Evolutionary conservation across 179 eudicot genomes (phyloP).

Genomic region (Patellifolia procumbens): DNA sequence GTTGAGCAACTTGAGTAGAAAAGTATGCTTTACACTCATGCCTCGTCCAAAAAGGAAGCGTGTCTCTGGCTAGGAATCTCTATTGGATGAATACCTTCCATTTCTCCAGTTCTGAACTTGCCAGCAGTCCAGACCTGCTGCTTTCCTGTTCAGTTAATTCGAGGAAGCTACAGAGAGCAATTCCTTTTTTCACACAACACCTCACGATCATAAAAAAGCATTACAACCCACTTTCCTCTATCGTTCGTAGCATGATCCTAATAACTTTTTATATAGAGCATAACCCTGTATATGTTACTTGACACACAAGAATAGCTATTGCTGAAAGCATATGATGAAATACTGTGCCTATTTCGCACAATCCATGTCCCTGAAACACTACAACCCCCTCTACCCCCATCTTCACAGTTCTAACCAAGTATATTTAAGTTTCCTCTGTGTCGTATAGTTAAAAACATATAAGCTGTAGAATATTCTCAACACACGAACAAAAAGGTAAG

Average conservation of each 20-base stretch:
- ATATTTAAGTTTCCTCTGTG: neutral
- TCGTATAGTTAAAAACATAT: neutral
- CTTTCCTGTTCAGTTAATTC: neutral
- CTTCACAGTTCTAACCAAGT: neutral
- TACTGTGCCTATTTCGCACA: neutral
- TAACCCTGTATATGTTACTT: neutral
- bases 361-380: neutral
- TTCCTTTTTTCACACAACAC: constrained; percentile 1
- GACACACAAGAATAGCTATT: neutral
- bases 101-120: neutral
- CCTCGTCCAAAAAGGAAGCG: neutral
- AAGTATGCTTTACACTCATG: constrained; percentile 7
- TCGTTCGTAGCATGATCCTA: neutral
- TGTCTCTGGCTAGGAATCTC: neutral
- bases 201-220: neutral
- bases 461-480: neutral
- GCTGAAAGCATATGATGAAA: neutral
- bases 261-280: neutral
- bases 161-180: neutral
- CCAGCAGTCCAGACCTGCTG: constrained; percentile 3
- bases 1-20: constrained; percentile 1
- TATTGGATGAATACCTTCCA: constrained; percentile 1
- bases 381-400: neutral
- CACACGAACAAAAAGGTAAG: neutral
- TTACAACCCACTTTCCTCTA: too few species aligned